Conservation (phyloP, 2,329 filamentous ascomycete genomes). For the Trichoderma breve region DNA sequence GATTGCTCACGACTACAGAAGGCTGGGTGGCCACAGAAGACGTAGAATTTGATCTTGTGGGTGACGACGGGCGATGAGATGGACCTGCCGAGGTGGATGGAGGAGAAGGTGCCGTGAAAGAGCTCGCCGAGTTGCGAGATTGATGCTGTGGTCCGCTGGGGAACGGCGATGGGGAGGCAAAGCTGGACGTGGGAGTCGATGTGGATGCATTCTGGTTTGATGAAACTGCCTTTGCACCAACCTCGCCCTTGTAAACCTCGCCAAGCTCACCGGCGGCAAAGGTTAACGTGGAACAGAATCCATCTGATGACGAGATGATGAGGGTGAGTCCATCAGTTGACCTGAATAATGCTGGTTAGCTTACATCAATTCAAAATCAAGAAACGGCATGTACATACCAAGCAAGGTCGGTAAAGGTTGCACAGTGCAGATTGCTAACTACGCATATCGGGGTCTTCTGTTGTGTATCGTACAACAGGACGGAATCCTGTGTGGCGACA, state of each 20-base stretch:
- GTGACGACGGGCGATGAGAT: conserved; percentile 69
- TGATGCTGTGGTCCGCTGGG: conserved; percentile 48
- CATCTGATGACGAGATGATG: conserved; percentile 95
- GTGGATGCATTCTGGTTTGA: conserved; percentile 66
- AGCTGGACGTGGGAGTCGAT: conserved; percentile 66
- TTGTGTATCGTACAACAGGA: conserved; percentile 94
- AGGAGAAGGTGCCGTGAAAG: conserved; percentile 57
- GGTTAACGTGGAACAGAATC: conserved; percentile 89
- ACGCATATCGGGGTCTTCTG: conserved; percentile 91
- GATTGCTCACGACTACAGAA: conserved; percentile 67
- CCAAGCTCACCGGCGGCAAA: conserved; percentile 84
- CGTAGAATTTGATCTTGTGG: conserved; percentile 79
- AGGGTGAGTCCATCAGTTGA: conserved; percentile 56
- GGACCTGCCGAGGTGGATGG: conserved; percentile 53
- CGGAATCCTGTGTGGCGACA: conserved; percentile 93
- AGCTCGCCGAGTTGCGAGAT: conserved; percentile 57
- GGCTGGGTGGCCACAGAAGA: conserved; percentile 73
- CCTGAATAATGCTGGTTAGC: conserved; percentile 36
- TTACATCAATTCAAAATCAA: background rate
- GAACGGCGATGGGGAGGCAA: conserved; percentile 61
- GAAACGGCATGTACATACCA: conserved; percentile 61
- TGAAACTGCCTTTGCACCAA: conserved; percentile 50
- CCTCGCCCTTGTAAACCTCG: conserved; percentile 70
- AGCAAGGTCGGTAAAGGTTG: conserved; percentile 92
- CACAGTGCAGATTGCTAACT: conserved; percentile 95